Conservation (phyloP, 768 basidiomycete genomes). For the Hygrophoropsis aurantiaca region DNA sequence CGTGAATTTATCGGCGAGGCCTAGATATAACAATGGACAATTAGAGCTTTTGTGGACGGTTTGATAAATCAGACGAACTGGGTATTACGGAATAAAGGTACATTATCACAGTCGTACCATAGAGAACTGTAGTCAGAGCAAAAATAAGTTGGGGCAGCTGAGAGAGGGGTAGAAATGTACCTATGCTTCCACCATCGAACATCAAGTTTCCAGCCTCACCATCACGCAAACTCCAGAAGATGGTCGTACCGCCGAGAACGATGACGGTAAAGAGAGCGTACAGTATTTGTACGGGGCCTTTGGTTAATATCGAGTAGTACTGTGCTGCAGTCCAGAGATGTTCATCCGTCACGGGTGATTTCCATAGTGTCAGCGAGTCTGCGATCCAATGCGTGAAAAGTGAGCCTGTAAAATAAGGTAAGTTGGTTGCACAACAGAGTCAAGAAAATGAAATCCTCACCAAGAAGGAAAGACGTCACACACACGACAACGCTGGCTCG, state of each 20-base stretch:
- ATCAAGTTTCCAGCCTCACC: slow-evolving; percentile 81
- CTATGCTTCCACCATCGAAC: slow-evolving; percentile 90
- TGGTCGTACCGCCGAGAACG: slow-evolving; percentile 59
- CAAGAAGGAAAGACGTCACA: slow-evolving; percentile 78
- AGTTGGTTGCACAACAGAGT: neutral
- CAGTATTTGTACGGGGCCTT: slow-evolving; percentile 54
- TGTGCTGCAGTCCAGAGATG: slow-evolving; percentile 80
- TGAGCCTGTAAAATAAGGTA: slow-evolving; percentile 46
- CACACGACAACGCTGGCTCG: slow-evolving; percentile 75
- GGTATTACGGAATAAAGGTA: slow-evolving; percentile 79
- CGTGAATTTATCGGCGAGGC: slow-evolving; percentile 57
- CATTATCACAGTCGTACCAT: slow-evolving; percentile 66
- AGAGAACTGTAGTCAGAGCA: slow-evolving; percentile 56
- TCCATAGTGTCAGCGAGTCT: slow-evolving; percentile 90
- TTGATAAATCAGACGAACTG: slow-evolving; percentile 47
- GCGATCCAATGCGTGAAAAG: slow-evolving; percentile 92
- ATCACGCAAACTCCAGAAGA: slow-evolving; percentile 78
- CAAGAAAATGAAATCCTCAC: slow-evolving; percentile 36
- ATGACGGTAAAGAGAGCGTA: slow-evolving; percentile 60
- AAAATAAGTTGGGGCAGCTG: slow-evolving; percentile 4
- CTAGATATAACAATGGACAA: slow-evolving; percentile 42
- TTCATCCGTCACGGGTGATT: slow-evolving; percentile 81
- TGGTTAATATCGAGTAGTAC: slow-evolving; percentile 79
- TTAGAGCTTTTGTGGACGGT: neutral
- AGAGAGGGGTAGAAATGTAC: slow-evolving; percentile 43